Evolutionary conservation across 257 asterid genomes (phyloP).

Genomic region (Handroanthus guayacan): DNA sequence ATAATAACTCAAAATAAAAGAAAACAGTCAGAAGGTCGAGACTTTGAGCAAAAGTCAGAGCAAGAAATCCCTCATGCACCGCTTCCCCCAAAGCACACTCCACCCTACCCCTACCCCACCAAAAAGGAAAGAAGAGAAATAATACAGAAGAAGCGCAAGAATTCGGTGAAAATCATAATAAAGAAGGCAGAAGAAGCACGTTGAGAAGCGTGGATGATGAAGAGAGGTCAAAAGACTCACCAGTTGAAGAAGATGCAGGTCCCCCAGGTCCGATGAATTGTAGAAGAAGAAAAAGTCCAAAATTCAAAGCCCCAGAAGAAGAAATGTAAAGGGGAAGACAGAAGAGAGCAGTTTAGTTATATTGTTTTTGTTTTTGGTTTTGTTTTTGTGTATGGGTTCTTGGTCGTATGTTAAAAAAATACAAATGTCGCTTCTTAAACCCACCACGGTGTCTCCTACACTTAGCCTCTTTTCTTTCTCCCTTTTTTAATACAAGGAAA

Average conservation of each 20-base stretch:
- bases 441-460: conserved; percentile 51
- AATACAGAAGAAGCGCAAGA: conserved; percentile 1
- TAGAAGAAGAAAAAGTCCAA: conserved; percentile 1
- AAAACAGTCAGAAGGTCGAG: conserved; percentile 28
- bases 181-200: neutral
- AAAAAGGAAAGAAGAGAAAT: neutral
- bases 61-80: conserved; percentile 11
- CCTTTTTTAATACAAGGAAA: neutral
- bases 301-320: conserved; percentile 35
- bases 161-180: conserved; percentile 13
- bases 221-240: conserved; percentile 34
- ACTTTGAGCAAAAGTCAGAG: conserved; percentile 21
- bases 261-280: conserved; percentile 36
- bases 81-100: neutral
- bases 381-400: neutral
- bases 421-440: conserved; percentile 71
- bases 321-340: conserved; percentile 22
- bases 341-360: conserved; percentile 26
- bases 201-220: conserved; percentile 9
- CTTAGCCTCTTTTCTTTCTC: neutral
- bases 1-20: neutral
- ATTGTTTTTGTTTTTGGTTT: no score
- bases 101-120: neutral
- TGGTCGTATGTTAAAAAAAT: conserved; percentile 35
- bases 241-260: conserved; percentile 15